phyloP scores from a whole-genome alignment of 345 rosid genomes.

The Eucalyptus guilfoylei region DNA sequence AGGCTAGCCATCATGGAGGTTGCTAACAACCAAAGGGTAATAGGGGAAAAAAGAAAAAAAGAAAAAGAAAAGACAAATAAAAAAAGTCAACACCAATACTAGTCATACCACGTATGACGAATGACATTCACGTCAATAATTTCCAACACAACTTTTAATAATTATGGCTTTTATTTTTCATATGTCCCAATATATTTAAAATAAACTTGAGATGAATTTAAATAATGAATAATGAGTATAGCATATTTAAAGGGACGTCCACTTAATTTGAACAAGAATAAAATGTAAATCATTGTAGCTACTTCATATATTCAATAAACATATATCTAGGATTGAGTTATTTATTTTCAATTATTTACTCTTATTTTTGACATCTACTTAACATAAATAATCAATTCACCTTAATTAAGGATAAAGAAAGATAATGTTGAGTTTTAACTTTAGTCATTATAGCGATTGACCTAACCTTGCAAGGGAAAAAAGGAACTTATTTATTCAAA shows the following conservation, averaged over 20 bases:
- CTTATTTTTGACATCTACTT: not conserved
- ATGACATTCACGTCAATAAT: accelerated
- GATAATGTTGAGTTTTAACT: not conserved
- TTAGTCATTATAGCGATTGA: not conserved
- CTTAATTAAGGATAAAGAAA: not conserved
- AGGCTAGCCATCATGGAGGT: too few species aligned
- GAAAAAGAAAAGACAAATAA: too few species aligned
- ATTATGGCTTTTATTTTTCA: not conserved
- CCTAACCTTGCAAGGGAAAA: not conserved
- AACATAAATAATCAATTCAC: not conserved
- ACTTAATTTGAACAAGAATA: not conserved
- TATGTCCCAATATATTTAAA: not conserved
- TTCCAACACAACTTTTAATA: accelerated
- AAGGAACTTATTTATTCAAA: not conserved
- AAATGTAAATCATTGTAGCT: not conserved
- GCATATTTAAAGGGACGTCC: not conserved
- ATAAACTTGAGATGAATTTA: not conserved
- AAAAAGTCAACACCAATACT: accelerated
- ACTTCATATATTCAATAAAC: not conserved
- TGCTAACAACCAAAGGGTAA: not conserved
- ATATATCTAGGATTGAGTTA: not conserved
- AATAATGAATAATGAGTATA: not conserved
- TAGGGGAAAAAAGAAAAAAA: not conserved
- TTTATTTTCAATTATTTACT: not conserved
- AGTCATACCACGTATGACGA: accelerated